phyloP scores from a whole-genome alignment of 2,329 filamentous ascomycete genomes.

The Alternaria atra region DNA sequence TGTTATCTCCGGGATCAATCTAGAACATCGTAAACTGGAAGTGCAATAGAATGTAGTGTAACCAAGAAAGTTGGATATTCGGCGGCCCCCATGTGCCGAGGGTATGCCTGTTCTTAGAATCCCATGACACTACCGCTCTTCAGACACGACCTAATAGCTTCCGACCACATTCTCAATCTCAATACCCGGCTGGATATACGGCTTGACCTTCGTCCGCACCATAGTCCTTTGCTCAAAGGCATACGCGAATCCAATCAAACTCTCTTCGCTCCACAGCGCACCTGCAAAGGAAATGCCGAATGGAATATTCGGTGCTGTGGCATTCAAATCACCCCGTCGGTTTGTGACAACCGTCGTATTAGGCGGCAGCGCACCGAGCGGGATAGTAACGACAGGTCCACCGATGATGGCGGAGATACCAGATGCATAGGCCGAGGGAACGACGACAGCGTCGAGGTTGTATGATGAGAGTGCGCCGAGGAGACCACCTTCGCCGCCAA shows the following conservation, averaged over 20 bases:
- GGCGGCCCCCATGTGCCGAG: neutral
- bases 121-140: neutral
- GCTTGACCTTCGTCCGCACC: constrained; percentile 58
- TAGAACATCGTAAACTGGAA: too few relatives aligned
- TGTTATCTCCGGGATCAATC: neutral
- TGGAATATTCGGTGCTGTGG: constrained; percentile 62
- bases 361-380: constrained; percentile 65
- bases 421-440: constrained; percentile 63
- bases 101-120: too few relatives aligned
- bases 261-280: constrained; percentile 67
- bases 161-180: constrained; percentile 57
- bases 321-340: constrained; percentile 61
- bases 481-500: constrained; percentile 68
- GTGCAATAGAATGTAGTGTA: neutral
- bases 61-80: neutral
- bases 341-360: constrained; percentile 59
- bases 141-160: neutral
- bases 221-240: constrained; percentile 71
- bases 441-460: constrained; percentile 68
- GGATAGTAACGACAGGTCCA: constrained; percentile 69
- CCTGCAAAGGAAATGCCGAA: constrained; percentile 73
- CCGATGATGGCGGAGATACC: constrained; percentile 65
- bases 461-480: constrained; percentile 66
- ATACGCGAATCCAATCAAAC: constrained; percentile 71
- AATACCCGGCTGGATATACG: constrained; percentile 60